phyloP scores from a whole-genome alignment of 495 filamentous ascomycete genomes.

The Daldinia grandis region DNA sequence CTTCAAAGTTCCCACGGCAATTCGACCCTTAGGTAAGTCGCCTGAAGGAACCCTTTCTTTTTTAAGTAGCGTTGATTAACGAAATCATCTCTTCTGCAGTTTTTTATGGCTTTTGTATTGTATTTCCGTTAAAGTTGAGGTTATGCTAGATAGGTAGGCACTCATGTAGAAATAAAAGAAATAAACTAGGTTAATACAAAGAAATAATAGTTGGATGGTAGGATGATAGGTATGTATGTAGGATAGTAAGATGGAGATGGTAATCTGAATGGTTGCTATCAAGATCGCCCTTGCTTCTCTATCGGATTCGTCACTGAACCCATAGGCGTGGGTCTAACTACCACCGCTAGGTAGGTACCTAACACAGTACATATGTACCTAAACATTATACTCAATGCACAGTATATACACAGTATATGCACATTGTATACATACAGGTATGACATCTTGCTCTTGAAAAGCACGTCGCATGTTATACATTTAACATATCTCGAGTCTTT shows the following conservation, averaged over 20 bases:
- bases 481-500: neutral
- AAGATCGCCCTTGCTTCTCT: conserved; percentile 32
- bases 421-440: neutral
- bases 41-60: conserved; percentile 5
- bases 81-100: conserved; percentile 15
- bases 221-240: neutral
- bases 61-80: conserved; percentile 21
- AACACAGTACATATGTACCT: neutral
- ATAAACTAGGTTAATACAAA: conserved; percentile 8
- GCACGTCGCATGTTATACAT: neutral
- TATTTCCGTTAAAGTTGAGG: neutral
- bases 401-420: neutral
- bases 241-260: conserved; percentile 1
- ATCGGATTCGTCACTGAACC: conserved; percentile 30
- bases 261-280: conserved; percentile 18
- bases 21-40: conserved; percentile 10
- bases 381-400: neutral
- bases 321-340: conserved; percentile 26
- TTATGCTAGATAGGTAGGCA: no score
- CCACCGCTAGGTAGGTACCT: neutral
- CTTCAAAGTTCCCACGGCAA: conserved; percentile 3
- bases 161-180: neutral
- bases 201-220: conserved; percentile 1
- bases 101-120: neutral
- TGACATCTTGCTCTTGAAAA: neutral